Evolutionary conservation across 495 filamentous ascomycete genomes (phyloP).

Genomic region (Chaetomium tenue): DNA sequence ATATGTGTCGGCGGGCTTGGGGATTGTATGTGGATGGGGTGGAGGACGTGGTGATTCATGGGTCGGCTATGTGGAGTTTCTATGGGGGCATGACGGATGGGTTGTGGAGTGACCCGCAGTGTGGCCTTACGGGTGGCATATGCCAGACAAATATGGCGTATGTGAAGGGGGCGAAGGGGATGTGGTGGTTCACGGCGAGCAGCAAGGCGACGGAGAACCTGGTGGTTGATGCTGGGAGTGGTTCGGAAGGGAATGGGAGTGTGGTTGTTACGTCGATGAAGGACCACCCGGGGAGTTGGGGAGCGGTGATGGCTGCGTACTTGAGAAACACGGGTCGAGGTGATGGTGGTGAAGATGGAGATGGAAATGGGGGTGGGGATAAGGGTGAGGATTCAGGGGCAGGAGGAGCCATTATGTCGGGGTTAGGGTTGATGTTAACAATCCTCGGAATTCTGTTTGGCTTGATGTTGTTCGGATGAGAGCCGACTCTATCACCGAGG

Average conservation of each 20-base stretch:
- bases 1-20: constrained; percentile 45
- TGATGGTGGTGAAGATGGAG: background rate
- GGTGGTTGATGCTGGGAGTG: constrained; percentile 36
- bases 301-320: constrained; percentile 39
- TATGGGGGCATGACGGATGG: constrained; percentile 44
- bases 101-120: constrained; percentile 25
- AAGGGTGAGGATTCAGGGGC: constrained; percentile 13
- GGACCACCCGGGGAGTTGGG: constrained; percentile 50
- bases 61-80: constrained; percentile 53
- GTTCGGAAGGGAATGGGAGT: constrained; percentile 12
- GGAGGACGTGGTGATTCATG: constrained; percentile 47
- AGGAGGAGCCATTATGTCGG: background rate
- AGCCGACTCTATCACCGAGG: no score
- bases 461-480: background rate
- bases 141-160: constrained; percentile 49
- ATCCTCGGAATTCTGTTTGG: background rate
- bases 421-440: constrained; percentile 10
- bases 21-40: constrained; percentile 40
- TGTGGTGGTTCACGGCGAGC: constrained; percentile 47
- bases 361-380: background rate
- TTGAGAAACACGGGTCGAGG: constrained; percentile 19
- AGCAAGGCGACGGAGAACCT: constrained; percentile 47
- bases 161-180: constrained; percentile 31
- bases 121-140: constrained; percentile 25
- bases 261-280: constrained; percentile 38